A percentile compares a stretch with the other conserved stretches of the same genome.
Evolutionary conservation across 495 filamentous ascomycete genomes (phyloP).

Genomic region (Aspergillus affinis): DNA sequence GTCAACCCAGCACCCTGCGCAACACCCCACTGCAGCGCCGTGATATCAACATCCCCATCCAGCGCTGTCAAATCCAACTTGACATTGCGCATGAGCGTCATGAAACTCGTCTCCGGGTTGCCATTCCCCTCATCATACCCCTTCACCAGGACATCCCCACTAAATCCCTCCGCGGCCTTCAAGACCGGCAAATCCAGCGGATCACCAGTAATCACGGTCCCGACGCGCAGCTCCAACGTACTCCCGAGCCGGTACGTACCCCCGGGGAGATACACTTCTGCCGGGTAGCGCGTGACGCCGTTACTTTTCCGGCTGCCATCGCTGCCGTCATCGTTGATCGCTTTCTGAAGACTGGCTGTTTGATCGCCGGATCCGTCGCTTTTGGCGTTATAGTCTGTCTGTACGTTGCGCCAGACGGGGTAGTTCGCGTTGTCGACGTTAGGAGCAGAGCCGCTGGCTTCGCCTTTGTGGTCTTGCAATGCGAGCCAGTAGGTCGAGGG

Average conservation of each 20-base stretch:
- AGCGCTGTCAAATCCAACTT: slow-evolving; percentile 40
- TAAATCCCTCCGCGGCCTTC: slow-evolving; percentile 33
- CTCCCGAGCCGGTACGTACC: slow-evolving; percentile 44
- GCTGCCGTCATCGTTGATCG: slow-evolving; percentile 36
- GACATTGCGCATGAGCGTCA: slow-evolving; percentile 43
- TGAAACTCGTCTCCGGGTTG: slow-evolving; percentile 42
- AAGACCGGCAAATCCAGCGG: slow-evolving; percentile 37
- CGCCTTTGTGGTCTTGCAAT: slow-evolving; percentile 31
- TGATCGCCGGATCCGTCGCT: slow-evolving; percentile 49
- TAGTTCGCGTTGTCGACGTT: slow-evolving; percentile 40
- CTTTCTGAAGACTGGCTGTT: slow-evolving; percentile 38
- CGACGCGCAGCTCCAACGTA: slow-evolving; percentile 41
- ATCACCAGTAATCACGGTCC: slow-evolving; percentile 47
- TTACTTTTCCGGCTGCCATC: slow-evolving; percentile 35
- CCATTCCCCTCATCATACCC: slow-evolving; percentile 35
- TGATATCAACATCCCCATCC: slow-evolving; percentile 26
- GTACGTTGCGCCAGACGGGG: slow-evolving; percentile 57
- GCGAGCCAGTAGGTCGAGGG: slow-evolving; percentile 35
- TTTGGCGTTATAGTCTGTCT: slow-evolving; percentile 48
- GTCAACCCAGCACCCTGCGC: slow-evolving; percentile 69
- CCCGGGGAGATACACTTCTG: slow-evolving; percentile 49
- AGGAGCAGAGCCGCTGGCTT: slow-evolving; percentile 37
- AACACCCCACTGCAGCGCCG: slow-evolving; percentile 62
- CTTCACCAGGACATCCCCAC: slow-evolving; percentile 30
- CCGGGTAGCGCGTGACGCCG: slow-evolving; percentile 49